Percentiles rank a stretch among this genome's conserved stretches.
Conservation (phyloP, 176 grass and related monocot genomes). For the Aegilops umbellulata region DNA sequence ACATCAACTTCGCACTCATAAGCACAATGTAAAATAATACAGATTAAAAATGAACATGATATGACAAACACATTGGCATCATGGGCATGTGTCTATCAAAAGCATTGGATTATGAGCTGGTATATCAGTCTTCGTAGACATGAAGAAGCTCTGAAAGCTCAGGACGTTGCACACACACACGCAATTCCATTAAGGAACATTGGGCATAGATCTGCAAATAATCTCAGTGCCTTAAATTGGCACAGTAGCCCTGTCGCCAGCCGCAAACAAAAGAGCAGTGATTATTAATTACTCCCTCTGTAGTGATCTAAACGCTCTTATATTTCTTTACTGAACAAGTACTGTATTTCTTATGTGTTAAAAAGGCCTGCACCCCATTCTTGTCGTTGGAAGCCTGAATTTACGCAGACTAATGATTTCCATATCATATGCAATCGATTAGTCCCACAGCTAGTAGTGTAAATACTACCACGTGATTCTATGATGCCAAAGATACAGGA, state of each 20-base stretch:
- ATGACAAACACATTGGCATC: neutral
- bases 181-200: neutral
- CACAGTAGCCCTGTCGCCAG: neutral
- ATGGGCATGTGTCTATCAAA: neutral
- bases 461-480: neutral
- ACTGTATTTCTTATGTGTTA: constrained; percentile 1
- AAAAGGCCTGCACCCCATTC: neutral
- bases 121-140: neutral
- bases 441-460: neutral
- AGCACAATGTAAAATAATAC: neutral
- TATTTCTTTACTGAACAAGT: too few species aligned
- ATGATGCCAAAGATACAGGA: neutral
- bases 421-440: neutral
- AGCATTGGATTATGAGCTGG: neutral
- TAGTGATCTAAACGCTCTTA: too few species aligned
- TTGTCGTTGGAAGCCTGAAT: neutral
- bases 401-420: constrained; percentile 18
- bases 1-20: neutral
- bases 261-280: neutral
- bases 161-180: neutral
- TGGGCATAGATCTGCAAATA: neutral
- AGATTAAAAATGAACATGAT: neutral
- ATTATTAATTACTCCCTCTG: neutral
- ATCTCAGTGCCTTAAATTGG: neutral
- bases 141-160: neutral